Base-by-base conservation (phyloP, 148 eudicot species). In the Tetragonia tetragonoides region DNA sequence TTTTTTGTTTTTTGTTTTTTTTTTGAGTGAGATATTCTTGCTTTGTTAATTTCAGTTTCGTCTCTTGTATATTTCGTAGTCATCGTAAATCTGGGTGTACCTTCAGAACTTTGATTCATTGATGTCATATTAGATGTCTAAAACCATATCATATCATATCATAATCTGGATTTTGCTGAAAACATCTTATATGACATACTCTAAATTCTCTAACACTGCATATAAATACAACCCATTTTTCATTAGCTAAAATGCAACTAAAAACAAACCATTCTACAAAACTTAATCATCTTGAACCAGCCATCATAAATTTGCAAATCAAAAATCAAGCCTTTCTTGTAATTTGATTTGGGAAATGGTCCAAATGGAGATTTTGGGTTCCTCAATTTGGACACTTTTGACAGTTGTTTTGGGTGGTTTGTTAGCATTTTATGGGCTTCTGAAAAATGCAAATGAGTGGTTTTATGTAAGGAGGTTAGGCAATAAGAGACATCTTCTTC, bases 211-310 rank as follows among this genome's bases (percentile, higher is more conserved):
- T 49, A 14, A 8, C 9, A 37, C 23, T 86, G 72, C 85, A 89
- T 59, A 90, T 84, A 57, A 89, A 93, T 83, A 90, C 78, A 82
- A 84, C 87, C 90, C 89, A 88, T 73, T 85, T 57, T 78, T 38
- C 6, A 62, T 57, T 20, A 69, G 3, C 49, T 11, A 24, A 75
- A 57, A 63, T 9, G 1, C 73, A 67, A 77, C 21, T 14, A n/a
- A 47, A 64, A 34, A 70, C 18, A 54, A 24, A 34, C 9, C 73
- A 24, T 7, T 40, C 3, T 8, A 75, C n/a, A 3, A 66, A 79
- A 68, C 17, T 7, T 10, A 53, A 57, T 74, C 77, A 75, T 46
- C 89, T 85, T 53, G 84, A 81, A 44, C 85, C 87, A 90, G 77
- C 86, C 6, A 42, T 60, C 56, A 21, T 21, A 15, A 34, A 18